Base-by-base conservation (phyloP, 129 eudicot species). In the Artemisia argyi region DNA sequence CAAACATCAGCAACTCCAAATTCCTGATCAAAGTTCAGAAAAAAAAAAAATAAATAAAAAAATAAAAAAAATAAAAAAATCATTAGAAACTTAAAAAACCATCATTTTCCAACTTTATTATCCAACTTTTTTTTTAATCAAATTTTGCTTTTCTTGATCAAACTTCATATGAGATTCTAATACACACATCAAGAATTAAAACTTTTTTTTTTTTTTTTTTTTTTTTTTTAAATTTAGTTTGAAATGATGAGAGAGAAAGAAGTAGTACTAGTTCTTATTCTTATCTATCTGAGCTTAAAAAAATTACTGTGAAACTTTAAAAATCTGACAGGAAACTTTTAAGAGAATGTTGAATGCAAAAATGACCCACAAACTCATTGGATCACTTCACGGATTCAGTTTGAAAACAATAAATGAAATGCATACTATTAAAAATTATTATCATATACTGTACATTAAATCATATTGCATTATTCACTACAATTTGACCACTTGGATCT, bases 301-400 rank as follows among this genome's bases (percentile, higher is more conserved):
- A 73, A 35, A 71, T 59, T 22, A 22, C 24, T 22, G 1, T 42
- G 60, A 83, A 72, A 62, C 65, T 82, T 82, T 50, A 52, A 73
- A 81, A 71, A 65, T 49, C 86, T 86, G 87, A 78, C 96, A 84
- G 83, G 87, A 71, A 86, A 69, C 74, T 49, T 80, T 75, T 61
- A 79, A 82, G 84, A 80, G 81, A 81, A 79, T 82, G 81, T 82
- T 84, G 81, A 90, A 85, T 87, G 91, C 83, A 69, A 73, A 39
- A 78, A 70, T 83, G 79, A 76, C 74, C 78, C 83, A 81, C 72
- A 54, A 83, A 79, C 62, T 68, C 79, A 83, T 50, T 77, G 74
- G 65, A 76, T 72, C 65, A 65, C 82, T 69, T 83, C 96, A 84
- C 92, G 92, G 88, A 74, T 75, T 78, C 30, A 54, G 73, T 77